Base-by-base conservation (phyloP, 768 basidiomycete genomes). In the Mycena chlorophos region DNA sequence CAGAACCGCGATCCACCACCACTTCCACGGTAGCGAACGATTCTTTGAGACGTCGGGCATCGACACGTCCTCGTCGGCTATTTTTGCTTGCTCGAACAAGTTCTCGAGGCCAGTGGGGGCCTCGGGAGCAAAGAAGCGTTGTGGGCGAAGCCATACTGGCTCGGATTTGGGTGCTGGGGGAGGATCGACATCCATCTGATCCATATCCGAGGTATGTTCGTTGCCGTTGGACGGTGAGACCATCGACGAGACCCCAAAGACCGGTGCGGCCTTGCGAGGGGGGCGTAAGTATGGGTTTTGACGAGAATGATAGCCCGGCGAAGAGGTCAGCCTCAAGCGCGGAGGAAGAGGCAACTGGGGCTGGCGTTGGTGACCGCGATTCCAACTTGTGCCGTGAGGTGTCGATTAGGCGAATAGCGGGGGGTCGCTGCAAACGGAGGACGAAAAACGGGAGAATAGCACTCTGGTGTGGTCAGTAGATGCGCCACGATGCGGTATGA, bases 111-210 rank as follows among this genome's bases (percentile, higher is more conserved):
- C 89, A 1, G 89, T 91, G 1, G 88, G 87, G 57, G 83, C 80
- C 66, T 90, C 88, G 0, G 88, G 89, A 16, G 87, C 80, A 61
- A 90, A 91, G 66, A 90, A 91, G 14, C 79, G 78, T 61, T 89
- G 89, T 3, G 86, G 88, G 4, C 83, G 81, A 48, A 91, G 63
- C 83, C 80, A 85, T 23, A 16, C 5, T 58, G 65, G 58, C 39
- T 58, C 50, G 6, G 54, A 57, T 62, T 72, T 64, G 55, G 71
- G 68, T 56, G 75, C 73, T 1, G 84, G 84, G 0, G 89, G 88
- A 13, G 77, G 89, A 65, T 92, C 83, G 78, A 84, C 83, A 61
- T 85, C 83, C 83, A 84, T 84, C 20, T 77, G 79, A 46, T 81
- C 76, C 6, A 71, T 71, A 38, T 75, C 73, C 17, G 65, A 55